Percentiles rank a stretch among this genome's conserved stretches.
phyloP scores from a whole-genome alignment of 2,329 filamentous ascomycete species.

The Ilyonectria sp. region DNA sequence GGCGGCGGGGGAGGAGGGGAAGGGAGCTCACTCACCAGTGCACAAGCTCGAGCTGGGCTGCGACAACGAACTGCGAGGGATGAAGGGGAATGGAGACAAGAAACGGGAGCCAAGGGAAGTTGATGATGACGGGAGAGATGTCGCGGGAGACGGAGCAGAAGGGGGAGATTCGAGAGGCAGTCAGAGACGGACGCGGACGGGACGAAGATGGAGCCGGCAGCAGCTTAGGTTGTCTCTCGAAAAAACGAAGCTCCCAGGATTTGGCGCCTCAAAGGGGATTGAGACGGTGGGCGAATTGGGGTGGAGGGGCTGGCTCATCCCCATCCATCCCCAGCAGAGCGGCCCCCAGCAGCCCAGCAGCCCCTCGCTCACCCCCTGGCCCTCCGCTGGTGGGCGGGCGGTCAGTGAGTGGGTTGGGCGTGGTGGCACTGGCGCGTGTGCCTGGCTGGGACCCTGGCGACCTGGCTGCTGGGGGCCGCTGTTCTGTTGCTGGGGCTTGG shows the following conservation, averaged over 20 bases:
- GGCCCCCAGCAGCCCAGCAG: slow-evolving; percentile 8
- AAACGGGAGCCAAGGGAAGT: slow-evolving; percentile 30
- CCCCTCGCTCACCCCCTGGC: slow-evolving; percentile 18
- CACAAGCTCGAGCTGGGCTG: slow-evolving; percentile 42
- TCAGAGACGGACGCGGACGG: slow-evolving; percentile 17
- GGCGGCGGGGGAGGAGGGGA: slow-evolving; percentile 35
- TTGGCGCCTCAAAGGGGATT: slow-evolving; percentile 45
- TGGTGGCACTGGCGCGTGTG: slow-evolving; percentile 6
- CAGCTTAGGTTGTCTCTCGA: slow-evolving; percentile 45
- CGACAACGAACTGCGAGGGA: slow-evolving; percentile 43
- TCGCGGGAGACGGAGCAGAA: slow-evolving; percentile 41
- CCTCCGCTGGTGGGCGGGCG: slow-evolving; percentile 10
- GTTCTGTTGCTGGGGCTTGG: slow-evolving; percentile 11
- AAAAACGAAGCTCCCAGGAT: slow-evolving; percentile 50
- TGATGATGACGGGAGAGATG: slow-evolving; percentile 40
- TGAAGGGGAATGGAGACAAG: slow-evolving; percentile 35
- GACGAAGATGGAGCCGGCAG: slow-evolving; percentile 41
- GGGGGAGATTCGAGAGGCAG: slow-evolving; percentile 32
- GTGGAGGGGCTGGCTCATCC: slow-evolving; percentile 30
- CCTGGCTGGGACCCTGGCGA: not conserved
- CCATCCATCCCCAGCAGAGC: not conserved
- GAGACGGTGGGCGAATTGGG: slow-evolving; percentile 43
- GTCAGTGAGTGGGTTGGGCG: not conserved
- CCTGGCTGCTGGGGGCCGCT: slow-evolving; percentile 3
- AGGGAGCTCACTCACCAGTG: slow-evolving; percentile 45